A percentile compares a stretch with the other conserved stretches of the same genome.
Conservation (phyloP, 2,329 filamentous ascomycete genomes). For the Botryosphaeria agaves region DNA sequence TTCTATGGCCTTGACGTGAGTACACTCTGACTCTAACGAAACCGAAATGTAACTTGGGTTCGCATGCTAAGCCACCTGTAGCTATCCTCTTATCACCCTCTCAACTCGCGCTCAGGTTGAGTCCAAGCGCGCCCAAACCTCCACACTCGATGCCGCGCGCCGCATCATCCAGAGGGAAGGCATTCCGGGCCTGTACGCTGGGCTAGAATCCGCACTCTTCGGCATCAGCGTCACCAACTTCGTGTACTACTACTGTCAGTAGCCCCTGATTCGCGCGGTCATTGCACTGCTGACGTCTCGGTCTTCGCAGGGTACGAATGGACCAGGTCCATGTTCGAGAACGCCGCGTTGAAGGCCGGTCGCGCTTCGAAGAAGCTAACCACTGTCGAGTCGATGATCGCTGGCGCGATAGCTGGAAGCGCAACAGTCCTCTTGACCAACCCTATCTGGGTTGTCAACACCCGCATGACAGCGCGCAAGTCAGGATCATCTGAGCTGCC, state of each 20-base stretch:
- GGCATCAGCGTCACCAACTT: conserved; percentile 99
- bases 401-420: conserved; percentile 81
- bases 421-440: conserved; percentile 94
- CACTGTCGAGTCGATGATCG: conserved; percentile 85
- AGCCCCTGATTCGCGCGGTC: background rate
- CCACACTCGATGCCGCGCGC: conserved; percentile 66
- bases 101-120: conserved; percentile 97
- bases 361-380: conserved; percentile 68
- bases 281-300: background rate
- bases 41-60: conserved; percentile 1
- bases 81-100: conserved; percentile 91
- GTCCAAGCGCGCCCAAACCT: conserved; percentile 77
- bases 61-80: conserved; percentile 16
- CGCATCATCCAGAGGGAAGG: conserved; percentile 87
- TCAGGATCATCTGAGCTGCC: conserved; percentile 31
- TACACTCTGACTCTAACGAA: conserved; percentile 3
- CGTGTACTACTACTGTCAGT: conserved; percentile 89
- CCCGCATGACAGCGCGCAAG: conserved; percentile 85
- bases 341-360: conserved; percentile 53
- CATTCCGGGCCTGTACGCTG: conserved; percentile 74
- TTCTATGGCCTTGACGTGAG: conserved; percentile 87
- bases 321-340: conserved; percentile 75
- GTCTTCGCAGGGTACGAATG: conserved; percentile 63
- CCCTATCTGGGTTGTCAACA: conserved; percentile 99
- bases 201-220: conserved; percentile 85